Percentiles rank a stretch among this genome's conserved stretches.
Evolutionary conservation across 208 protist genomes (phyloP).

Genomic region (Porcisia deanei): DNA sequence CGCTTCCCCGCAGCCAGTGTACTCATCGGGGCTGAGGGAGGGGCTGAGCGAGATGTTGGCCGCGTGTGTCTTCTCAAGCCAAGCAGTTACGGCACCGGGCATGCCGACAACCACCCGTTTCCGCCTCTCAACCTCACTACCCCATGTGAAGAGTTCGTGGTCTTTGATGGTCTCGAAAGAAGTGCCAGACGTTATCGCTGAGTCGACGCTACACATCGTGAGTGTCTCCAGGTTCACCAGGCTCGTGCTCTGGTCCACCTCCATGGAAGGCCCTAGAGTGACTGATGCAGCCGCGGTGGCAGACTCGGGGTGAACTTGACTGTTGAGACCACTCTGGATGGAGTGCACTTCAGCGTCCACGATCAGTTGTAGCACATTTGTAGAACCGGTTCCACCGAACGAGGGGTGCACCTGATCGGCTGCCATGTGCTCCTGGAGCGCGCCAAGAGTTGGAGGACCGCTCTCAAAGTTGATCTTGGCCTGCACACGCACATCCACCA

Average conservation of each 20-base stretch:
- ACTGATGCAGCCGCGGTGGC: background rate
- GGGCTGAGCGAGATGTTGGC: conserved; percentile 24
- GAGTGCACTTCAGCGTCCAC: conserved; percentile 40
- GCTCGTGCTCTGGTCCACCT: conserved; percentile 7
- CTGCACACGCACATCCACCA: conserved; percentile 75
- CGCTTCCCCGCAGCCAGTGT: background rate
- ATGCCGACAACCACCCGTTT: conserved; percentile 21
- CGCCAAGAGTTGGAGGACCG: conserved; percentile 37
- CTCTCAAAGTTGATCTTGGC: conserved; percentile 81
- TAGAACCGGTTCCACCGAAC: conserved; percentile 43
- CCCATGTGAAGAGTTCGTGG: background rate
- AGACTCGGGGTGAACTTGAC: background rate
- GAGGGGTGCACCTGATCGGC: conserved; percentile 55
- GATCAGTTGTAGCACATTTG: conserved; percentile 36
- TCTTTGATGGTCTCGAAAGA: conserved; percentile 2
- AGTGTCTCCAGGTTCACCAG: conserved; percentile 13
- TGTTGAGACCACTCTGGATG: conserved; percentile 4
- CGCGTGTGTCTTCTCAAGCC: conserved; percentile 16
- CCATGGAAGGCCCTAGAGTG: background rate
- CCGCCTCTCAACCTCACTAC: background rate
- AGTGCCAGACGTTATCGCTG: conserved; percentile 4
- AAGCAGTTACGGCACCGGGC: conserved; percentile 19
- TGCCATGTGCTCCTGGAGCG: conserved; percentile 44
- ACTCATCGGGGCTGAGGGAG: conserved; percentile 19
- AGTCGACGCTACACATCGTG: conserved; percentile 26